These are phyloP conservation scores for Clarireedia homoeocarpa DNA, from an alignment of 2,329 filamentous ascomycete genomes.

Conservation along the genomic window DNA sequence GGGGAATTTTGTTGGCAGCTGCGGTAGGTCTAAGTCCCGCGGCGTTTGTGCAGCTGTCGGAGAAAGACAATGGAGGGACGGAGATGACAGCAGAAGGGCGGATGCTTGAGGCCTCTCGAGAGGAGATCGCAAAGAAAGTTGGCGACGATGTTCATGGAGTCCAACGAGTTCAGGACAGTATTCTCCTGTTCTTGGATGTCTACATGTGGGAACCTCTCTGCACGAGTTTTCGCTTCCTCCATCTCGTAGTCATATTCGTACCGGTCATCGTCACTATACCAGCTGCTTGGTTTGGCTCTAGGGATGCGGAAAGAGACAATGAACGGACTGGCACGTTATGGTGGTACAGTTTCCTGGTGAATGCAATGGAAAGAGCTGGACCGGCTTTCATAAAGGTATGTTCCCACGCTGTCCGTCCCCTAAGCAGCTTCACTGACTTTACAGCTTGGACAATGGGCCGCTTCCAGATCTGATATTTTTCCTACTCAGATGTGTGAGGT, in stretches of 20 bases:
- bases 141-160: conserved; percentile 54
- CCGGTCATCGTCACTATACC: conserved; percentile 80
- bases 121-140: conserved; percentile 67
- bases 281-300: conserved; percentile 67
- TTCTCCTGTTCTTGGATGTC: conserved; percentile 61
- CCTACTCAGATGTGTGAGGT: conserved; percentile 83
- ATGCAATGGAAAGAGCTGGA: conserved; percentile 84
- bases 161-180: conserved; percentile 45
- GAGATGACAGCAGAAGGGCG: conserved; percentile 69
- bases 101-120: conserved; percentile 76
- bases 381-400: conserved; percentile 92
- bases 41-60: conserved; percentile 50
- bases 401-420: neutral
- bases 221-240: conserved; percentile 80
- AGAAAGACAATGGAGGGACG: conserved; percentile 45
- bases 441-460: conserved; percentile 94
- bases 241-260: conserved; percentile 81
- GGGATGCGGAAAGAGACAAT: conserved; percentile 56
- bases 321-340: conserved; percentile 77
- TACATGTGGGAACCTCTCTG: conserved; percentile 80
- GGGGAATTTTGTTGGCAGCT: conserved; percentile 19
- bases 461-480: conserved; percentile 93
- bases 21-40: conserved; percentile 41
- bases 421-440: conserved; percentile 11
- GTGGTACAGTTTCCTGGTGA: conserved; percentile 90